Evolutionary conservation across 164 flowering plant genomes (phyloP).

Genomic region (Malania oleifera): DNA sequence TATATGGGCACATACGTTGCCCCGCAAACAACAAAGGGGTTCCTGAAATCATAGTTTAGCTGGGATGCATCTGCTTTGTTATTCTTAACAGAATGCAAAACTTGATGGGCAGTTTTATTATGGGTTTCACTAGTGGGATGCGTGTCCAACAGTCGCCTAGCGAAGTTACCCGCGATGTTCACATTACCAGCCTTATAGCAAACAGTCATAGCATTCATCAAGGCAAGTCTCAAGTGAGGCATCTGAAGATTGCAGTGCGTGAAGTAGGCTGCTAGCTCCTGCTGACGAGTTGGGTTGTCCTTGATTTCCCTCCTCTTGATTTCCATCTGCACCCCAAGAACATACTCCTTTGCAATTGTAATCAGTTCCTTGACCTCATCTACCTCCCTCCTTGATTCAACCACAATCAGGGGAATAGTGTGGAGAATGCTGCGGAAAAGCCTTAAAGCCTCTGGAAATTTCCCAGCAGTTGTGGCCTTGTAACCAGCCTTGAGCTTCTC

Average conservation of each 20-base stretch:
- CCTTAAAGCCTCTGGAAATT: conserved; percentile 55
- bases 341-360: conserved; percentile 52
- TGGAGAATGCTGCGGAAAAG: conserved; percentile 44
- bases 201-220: conserved; percentile 34
- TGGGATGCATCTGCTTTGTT: conserved; percentile 40
- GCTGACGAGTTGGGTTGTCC: conserved; percentile 27
- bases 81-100: conserved; percentile 44
- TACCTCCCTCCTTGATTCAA: conserved; percentile 60
- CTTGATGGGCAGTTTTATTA: conserved; percentile 60
- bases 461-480: conserved; percentile 57
- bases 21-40: conserved; percentile 82
- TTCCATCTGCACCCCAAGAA: conserved; percentile 49
- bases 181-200: conserved; percentile 63
- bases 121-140: conserved; percentile 61
- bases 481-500: conserved; percentile 77
- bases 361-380: conserved; percentile 80
- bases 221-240: conserved; percentile 36
- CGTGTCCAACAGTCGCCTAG: conserved; percentile 61
- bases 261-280: conserved; percentile 24
- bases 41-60: conserved; percentile 74
- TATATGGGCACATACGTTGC: conserved; percentile 76
- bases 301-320: conserved; percentile 48
- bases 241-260: conserved; percentile 37
- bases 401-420: conserved; percentile 65
- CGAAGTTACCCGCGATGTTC: conserved; percentile 61